A percentile compares a stretch with the other conserved stretches of the same genome.
Conservation (phyloP, 83 land plant genomes). For the Picea engelmannii region DNA sequence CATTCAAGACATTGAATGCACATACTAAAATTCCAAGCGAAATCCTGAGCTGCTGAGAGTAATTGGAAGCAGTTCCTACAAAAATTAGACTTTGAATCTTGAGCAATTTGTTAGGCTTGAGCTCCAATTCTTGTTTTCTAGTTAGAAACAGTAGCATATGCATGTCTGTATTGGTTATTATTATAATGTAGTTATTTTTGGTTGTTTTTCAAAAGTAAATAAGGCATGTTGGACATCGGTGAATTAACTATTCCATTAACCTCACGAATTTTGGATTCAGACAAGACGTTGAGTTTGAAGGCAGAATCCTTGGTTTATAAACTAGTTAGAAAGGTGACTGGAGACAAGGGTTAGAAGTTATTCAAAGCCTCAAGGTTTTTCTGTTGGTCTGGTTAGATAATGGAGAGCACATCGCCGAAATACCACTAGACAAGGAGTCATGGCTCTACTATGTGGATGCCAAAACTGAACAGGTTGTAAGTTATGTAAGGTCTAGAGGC, state of each 20-base stretch:
- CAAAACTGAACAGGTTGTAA: conserved; percentile 43
- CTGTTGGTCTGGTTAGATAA: conserved; percentile 75
- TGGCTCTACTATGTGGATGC: conserved; percentile 64
- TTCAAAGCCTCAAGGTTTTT: conserved; percentile 71
- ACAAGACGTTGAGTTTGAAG: background rate
- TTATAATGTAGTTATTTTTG: background rate
- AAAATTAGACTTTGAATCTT: background rate
- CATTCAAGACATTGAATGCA: background rate
- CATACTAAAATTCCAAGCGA: background rate
- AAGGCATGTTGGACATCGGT: background rate
- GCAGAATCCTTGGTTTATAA: background rate
- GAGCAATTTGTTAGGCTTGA: background rate
- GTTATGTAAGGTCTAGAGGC: too few species aligned
- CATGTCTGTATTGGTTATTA: background rate
- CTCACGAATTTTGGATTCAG: background rate
- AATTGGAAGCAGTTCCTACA: background rate
- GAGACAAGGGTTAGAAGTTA: conserved; percentile 81
- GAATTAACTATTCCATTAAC: background rate
- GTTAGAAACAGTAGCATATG: background rate
- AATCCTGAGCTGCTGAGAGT: background rate
- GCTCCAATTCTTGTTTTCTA: background rate
- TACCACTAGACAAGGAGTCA: conserved; percentile 92
- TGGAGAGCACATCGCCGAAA: conserved; percentile 48
- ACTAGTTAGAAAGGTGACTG: conserved; percentile 79
- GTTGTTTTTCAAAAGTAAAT: background rate